Evolutionary conservation across 2,329 filamentous ascomycete genomes (phyloP).

Genomic region (Epichloe sp.): DNA sequence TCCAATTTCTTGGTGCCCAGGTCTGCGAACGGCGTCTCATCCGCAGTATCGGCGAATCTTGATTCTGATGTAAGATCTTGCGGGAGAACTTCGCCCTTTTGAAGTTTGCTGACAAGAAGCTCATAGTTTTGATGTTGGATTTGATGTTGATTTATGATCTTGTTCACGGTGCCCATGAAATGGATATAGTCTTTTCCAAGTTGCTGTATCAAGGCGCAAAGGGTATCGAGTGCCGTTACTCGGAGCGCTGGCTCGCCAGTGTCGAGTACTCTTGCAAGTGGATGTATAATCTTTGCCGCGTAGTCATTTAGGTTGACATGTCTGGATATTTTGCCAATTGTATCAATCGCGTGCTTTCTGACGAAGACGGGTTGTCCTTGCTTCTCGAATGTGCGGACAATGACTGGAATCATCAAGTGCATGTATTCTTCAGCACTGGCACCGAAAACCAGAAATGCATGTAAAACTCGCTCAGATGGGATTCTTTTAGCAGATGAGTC

Average conservation of each 20-base stretch:
- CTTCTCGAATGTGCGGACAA: slow-evolving; percentile 89
- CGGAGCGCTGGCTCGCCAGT: slow-evolving; percentile 61
- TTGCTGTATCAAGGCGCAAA: slow-evolving; percentile 92
- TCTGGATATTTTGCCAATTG: slow-evolving; percentile 82
- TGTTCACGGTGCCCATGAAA: slow-evolving; percentile 88
- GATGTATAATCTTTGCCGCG: slow-evolving; percentile 91
- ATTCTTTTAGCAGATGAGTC: slow-evolving; percentile 63
- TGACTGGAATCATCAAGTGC: slow-evolving; percentile 94
- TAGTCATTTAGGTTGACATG: slow-evolving; percentile 97
- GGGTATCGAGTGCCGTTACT: slow-evolving; percentile 76
- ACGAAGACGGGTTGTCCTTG: slow-evolving; percentile 67
- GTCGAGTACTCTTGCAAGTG: slow-evolving; percentile 69
- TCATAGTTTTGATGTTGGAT: slow-evolving; percentile 88
- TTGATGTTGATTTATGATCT: slow-evolving; percentile 64
- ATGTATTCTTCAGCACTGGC: slow-evolving; percentile 96
- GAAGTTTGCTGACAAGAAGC: slow-evolving; percentile 78
- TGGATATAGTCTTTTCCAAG: slow-evolving; percentile 90
- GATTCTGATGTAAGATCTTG: slow-evolving; percentile 86
- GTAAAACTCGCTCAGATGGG: slow-evolving; percentile 80
- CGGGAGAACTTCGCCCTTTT: slow-evolving; percentile 88
- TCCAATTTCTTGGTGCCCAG: slow-evolving; percentile 87
- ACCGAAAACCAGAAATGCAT: slow-evolving; percentile 92
- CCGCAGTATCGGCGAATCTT: slow-evolving; percentile 61
- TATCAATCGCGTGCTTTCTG: slow-evolving; percentile 83
- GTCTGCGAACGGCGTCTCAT: slow-evolving; percentile 72